Evolutionary conservation across 2,329 filamentous ascomycete species (phyloP).

Genomic region (Fragosphaeria purpurea): DNA sequence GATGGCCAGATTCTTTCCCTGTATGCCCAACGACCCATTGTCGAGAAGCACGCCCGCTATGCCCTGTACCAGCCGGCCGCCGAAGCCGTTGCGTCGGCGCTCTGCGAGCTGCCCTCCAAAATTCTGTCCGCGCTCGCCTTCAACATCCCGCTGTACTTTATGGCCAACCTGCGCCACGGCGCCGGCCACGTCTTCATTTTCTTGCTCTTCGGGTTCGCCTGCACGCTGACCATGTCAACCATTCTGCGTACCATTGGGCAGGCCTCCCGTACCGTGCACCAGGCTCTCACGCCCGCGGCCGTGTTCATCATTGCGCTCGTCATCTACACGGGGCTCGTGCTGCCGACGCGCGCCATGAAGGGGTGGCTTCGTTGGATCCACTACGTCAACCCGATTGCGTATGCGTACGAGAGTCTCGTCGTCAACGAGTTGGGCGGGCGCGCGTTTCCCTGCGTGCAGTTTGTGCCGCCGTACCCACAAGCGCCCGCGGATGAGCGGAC

Average conservation of each 20-base stretch:
- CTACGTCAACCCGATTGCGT: slow-evolving; percentile 68
- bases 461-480: slow-evolving; percentile 34
- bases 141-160: slow-evolving; percentile 76
- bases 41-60: slow-evolving; percentile 81
- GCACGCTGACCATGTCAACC: slow-evolving; percentile 73
- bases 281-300: slow-evolving; percentile 50
- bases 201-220: slow-evolving; percentile 62
- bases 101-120: slow-evolving; percentile 79
- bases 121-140: slow-evolving; percentile 63
- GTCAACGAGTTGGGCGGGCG: slow-evolving; percentile 70
- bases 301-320: slow-evolving; percentile 55
- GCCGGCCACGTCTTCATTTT: slow-evolving; percentile 78
- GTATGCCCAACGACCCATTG: slow-evolving; percentile 81
- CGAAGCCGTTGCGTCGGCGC: slow-evolving; percentile 75
- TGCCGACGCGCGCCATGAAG: slow-evolving; percentile 57
- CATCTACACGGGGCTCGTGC: slow-evolving; percentile 61
- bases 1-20: slow-evolving; percentile 56
- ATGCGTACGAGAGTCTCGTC: slow-evolving; percentile 71
- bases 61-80: slow-evolving; percentile 90
- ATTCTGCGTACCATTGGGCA: slow-evolving; percentile 75
- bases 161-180: slow-evolving; percentile 68
- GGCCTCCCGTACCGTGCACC: slow-evolving; percentile 57
- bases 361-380: slow-evolving; percentile 76
- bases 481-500: slow-evolving; percentile 30
- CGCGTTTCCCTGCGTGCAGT: slow-evolving; percentile 41